Percentiles rank a stretch among this genome's conserved stretches.
Conservation (phyloP, 78 protist genomes). For the Dictyostelium capitatum region DNA sequence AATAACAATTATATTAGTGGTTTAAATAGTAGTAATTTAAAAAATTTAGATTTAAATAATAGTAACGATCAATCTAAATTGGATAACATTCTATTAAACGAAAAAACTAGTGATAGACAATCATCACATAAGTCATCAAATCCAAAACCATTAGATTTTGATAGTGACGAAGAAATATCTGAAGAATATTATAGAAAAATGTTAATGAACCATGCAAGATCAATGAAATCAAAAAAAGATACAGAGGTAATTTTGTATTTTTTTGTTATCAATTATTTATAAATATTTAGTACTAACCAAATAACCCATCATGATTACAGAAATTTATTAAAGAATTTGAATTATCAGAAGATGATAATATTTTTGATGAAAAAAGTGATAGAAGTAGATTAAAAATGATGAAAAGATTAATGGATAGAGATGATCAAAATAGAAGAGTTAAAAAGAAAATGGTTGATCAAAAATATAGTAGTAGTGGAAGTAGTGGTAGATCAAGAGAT, state of each 20-base stretch:
- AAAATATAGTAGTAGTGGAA: slow-evolving; percentile 11
- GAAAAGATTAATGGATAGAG: slow-evolving; percentile 50
- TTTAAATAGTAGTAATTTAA: background rate
- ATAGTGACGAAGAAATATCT: slow-evolving; percentile 23
- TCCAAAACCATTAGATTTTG: slow-evolving; percentile 16
- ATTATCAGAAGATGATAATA: slow-evolving; percentile 38
- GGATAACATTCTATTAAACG: slow-evolving; percentile 3
- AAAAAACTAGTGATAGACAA: background rate
- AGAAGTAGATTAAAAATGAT: slow-evolving; percentile 28
- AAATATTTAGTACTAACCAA: background rate
- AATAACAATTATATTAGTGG: background rate
- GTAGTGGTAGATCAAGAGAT: slow-evolving; percentile 25
- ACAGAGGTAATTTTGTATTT: slow-evolving; percentile 13
- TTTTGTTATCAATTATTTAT: background rate
- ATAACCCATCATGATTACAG: background rate
- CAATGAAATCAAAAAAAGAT: slow-evolving; percentile 27
- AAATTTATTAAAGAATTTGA: slow-evolving; percentile 16
- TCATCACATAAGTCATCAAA: background rate
- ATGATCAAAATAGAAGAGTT: background rate
- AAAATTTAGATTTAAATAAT: slow-evolving; percentile 17
- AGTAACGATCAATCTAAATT: slow-evolving; percentile 15
- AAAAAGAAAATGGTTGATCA: slow-evolving; percentile 37
- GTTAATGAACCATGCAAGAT: slow-evolving; percentile 23
- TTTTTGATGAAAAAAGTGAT: slow-evolving; percentile 23
- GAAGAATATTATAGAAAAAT: slow-evolving; percentile 55